Evolutionary conservation across 1,284 basidiomycete species (phyloP).

Genomic region (Rhodofomes roseus): DNA sequence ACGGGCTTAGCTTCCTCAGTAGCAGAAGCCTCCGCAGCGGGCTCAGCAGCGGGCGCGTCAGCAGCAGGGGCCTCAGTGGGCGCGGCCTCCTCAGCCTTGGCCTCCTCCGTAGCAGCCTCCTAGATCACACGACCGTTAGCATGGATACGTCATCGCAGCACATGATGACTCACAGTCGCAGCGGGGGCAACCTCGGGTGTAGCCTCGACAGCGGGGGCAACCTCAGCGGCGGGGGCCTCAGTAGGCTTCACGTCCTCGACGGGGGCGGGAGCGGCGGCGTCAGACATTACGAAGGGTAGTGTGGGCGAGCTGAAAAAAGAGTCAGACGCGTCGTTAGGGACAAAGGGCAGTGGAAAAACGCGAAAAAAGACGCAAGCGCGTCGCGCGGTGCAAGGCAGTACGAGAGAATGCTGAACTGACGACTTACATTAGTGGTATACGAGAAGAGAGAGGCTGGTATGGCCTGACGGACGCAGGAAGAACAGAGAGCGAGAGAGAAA

Average conservation of each 20-base stretch:
- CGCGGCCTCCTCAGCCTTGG: conserved; percentile 37
- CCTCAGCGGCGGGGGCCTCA: conserved; percentile 40
- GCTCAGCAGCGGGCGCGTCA: conserved; percentile 29
- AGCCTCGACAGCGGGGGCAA: conserved; percentile 26
- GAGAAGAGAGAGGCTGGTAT: conserved; percentile 25
- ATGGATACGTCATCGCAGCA: not conserved
- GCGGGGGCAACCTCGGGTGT: conserved; percentile 29
- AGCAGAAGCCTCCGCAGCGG: conserved; percentile 31
- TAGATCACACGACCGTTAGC: conserved; percentile 19
- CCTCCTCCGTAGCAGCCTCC: conserved; percentile 49
- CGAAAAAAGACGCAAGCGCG: conserved; percentile 8
- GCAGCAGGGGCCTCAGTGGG: conserved; percentile 30
- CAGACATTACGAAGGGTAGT: conserved; percentile 72
- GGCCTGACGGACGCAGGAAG: conserved; percentile 22
- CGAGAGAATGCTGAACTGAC: conserved; percentile 20
- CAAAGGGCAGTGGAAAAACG: conserved; percentile 8
- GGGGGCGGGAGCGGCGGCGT: conserved; percentile 43
- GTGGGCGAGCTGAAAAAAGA: conserved; percentile 42
- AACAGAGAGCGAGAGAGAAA: conserved; percentile 32
- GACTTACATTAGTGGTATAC: conserved; percentile 25
- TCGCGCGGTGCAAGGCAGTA: conserved; percentile 5
- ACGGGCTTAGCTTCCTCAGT: conserved; percentile 63
- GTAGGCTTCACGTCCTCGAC: conserved; percentile 51
- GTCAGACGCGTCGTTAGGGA: conserved; percentile 20
- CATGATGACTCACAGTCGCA: conserved; percentile 15